phyloP scores from a whole-genome alignment of 2,329 filamentous ascomycete species.

The Thyridium curvatum region DNA sequence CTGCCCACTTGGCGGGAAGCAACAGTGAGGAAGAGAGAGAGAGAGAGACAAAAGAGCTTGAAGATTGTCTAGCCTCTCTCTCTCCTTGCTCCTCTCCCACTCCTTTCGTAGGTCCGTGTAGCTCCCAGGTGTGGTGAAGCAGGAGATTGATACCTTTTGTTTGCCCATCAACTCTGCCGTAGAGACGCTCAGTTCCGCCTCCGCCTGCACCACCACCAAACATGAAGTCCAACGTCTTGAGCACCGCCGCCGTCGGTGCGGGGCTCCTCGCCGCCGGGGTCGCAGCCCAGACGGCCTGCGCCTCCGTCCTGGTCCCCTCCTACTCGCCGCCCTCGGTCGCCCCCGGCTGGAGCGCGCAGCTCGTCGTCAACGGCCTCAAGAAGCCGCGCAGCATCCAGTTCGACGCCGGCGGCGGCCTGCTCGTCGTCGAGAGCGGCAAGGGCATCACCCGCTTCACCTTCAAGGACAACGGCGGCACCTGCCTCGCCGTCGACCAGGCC shows the following conservation, averaged over 20 bases:
- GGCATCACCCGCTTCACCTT: conserved; percentile 35
- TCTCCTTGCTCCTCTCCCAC: too few species aligned
- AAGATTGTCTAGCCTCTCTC: too few species aligned
- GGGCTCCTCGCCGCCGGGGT: conserved; percentile 9
- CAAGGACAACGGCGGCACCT: conserved; percentile 33
- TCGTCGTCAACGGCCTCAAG: conserved; percentile 32
- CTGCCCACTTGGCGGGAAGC: too few species aligned
- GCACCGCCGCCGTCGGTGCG: conserved; percentile 6
- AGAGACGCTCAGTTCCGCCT: too few species aligned
- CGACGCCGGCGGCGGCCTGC: conserved; percentile 34
- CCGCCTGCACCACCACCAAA: not conserved
- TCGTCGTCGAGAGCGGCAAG: conserved; percentile 36
- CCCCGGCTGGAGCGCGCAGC: conserved; percentile 35
- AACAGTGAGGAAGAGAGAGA: too few species aligned
- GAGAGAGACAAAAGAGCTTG: too few species aligned
- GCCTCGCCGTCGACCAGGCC: conserved; percentile 27
- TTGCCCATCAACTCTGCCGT: not conserved
- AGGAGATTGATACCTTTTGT: not conserved
- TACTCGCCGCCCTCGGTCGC: conserved; percentile 30
- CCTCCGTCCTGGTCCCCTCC: conserved; percentile 24
- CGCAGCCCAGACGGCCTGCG: conserved; percentile 17
- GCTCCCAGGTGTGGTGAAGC: too few species aligned
- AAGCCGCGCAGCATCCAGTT: conserved; percentile 38
- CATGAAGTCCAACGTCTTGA: conserved; percentile 10
- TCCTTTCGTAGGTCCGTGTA: too few species aligned